Base-by-base conservation (phyloP, 139 green algal species). In the Chloropicon primus region DNA sequence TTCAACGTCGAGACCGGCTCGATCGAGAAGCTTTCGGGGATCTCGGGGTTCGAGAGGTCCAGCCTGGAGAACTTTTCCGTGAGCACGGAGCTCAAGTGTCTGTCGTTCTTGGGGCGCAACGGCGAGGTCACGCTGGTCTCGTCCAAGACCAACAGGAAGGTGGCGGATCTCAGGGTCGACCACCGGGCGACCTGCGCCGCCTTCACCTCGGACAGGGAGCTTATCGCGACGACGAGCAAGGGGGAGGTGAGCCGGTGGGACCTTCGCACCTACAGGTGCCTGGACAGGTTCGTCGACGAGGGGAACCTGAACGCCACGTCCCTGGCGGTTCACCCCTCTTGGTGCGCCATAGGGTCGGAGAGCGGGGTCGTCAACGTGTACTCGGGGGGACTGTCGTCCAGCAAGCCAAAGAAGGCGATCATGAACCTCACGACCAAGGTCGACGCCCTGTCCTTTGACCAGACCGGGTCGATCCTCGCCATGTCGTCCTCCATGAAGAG, bases 191-290 rank as follows among this genome's bases (percentile, higher is more conserved):
- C 89, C 2, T 81, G 82, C n/a, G 83, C 85, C 1, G 85, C 88
- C n/a, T 98, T 97, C 74, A 75, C 78, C 1, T 74, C 82, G 22
- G 87, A 91, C 54, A 88, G 90, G 5, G 75, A 77, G 22, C 91
- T 0, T 78, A 82, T 25, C 92, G 83, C 1, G 76, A 28, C 25
- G 72, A 80, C 5, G 2, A 79, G 90, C 2, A 91, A 97, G 79
- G 93, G 94, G 27, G 76, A 91, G 23, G 80, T 98, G n/a, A 89
- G 94, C 80, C 84, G 88, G 0, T 98, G 93, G 93, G 94, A 98
- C 81, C 74, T 98, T 81, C 88, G 94, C 76, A 97, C 78, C 54
- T 86, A 84, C 76, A 87, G 86, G 23, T 97, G 93, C 85, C 62
- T 95, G 24, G 29, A 82, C n/a, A 78, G 85, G 25, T 79, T 88